Conservation (phyloP, 192 early-diverging fungal species). For the Backusella australiensis region DNA sequence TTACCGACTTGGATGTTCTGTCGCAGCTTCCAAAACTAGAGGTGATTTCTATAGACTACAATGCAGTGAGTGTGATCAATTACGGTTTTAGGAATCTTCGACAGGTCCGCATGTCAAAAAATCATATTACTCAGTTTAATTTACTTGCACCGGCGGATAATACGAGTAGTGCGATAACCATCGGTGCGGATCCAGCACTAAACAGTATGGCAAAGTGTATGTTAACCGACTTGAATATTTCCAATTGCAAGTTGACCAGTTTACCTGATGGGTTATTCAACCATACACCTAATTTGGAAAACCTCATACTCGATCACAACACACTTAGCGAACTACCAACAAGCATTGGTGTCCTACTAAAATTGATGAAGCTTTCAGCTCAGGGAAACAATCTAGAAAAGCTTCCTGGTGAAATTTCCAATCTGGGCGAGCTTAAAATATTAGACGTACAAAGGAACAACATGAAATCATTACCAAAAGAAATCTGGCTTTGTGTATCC, state of each 20-base stretch:
- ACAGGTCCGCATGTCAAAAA: constrained; percentile 59
- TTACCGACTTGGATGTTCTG: constrained; percentile 62
- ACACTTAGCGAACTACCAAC: constrained; percentile 64
- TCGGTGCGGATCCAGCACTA: background rate
- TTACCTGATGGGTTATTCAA: constrained; percentile 59
- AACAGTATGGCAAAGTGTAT: background rate
- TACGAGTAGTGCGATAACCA: background rate
- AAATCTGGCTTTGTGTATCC: constrained; percentile 76
- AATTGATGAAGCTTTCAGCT: constrained; percentile 54
- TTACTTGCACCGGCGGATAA: constrained; percentile 44
- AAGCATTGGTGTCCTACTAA: constrained; percentile 53
- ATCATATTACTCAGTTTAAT: constrained; percentile 70
- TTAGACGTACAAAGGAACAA: constrained; percentile 79
- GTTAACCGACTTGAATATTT: constrained; percentile 52
- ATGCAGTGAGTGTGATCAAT: constrained; percentile 63
- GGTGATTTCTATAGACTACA: constrained; percentile 68
- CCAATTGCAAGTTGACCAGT: constrained; percentile 67
- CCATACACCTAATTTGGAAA: constrained; percentile 52
- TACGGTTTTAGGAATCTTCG: constrained; percentile 53
- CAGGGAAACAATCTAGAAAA: constrained; percentile 67
- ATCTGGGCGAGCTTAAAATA: constrained; percentile 54
- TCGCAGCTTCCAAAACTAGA: constrained; percentile 57
- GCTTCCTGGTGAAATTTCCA: constrained; percentile 66
- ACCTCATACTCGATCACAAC: constrained; percentile 65
- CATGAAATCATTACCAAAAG: constrained; percentile 62